A percentile compares a stretch with the other conserved stretches of the same genome.
phyloP scores from a whole-genome alignment of 2,329 filamentous ascomycete genomes.

The Arthrobotrys entomopaga region DNA sequence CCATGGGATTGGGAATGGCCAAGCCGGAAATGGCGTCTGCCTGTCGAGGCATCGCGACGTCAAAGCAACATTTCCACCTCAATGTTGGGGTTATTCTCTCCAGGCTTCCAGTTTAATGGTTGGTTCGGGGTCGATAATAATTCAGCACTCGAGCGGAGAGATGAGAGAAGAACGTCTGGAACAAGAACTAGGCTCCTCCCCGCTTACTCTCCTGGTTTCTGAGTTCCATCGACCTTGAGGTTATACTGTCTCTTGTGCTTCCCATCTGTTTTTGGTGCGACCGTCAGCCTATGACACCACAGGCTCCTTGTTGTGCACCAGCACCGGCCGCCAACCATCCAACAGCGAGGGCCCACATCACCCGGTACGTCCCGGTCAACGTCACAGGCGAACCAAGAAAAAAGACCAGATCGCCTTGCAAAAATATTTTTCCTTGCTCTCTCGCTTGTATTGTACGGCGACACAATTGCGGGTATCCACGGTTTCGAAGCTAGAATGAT shows the following conservation, averaged over 20 bases:
- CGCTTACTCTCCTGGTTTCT: background rate
- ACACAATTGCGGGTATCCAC: constrained; percentile 24
- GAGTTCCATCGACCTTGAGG: background rate
- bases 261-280: constrained; percentile 14
- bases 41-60: constrained; percentile 15
- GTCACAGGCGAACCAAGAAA: constrained; percentile 1
- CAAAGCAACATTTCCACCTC: constrained; percentile 21
- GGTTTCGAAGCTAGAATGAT: constrained; percentile 7
- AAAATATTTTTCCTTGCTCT: background rate
- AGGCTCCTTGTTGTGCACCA: background rate
- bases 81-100: constrained; percentile 2
- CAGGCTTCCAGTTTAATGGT: background rate
- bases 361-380: constrained; percentile 9
- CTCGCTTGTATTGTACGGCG: constrained; percentile 19
- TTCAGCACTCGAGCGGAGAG: constrained; percentile 5
- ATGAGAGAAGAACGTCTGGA: background rate
- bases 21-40: constrained; percentile 42
- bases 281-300: constrained; percentile 1
- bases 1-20: constrained; percentile 10
- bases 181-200: background rate
- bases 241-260: constrained; percentile 15
- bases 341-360: constrained; percentile 37
- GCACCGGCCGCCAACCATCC: constrained; percentile 14
- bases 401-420: background rate
- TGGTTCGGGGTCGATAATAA: background rate